Evolutionary conservation across 768 basidiomycete species (phyloP).

Genomic region (Paxillus ammoniavirescens): DNA sequence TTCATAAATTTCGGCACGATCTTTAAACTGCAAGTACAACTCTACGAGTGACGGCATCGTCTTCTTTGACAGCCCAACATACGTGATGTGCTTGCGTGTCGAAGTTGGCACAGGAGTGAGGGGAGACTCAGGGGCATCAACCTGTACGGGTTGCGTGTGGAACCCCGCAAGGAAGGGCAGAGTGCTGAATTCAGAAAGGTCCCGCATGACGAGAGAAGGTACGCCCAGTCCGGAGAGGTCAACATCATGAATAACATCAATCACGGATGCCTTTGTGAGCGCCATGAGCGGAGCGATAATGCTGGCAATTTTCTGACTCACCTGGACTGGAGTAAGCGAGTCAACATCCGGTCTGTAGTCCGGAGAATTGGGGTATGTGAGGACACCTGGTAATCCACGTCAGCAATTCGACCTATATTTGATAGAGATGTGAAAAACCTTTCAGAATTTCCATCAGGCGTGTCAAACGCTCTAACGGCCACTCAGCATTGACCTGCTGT

Average conservation of each 20-base stretch:
- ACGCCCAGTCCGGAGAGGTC: slow-evolving; percentile 61
- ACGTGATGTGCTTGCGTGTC: slow-evolving; percentile 71
- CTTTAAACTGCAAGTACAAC: slow-evolving; percentile 69
- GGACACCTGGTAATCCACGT: slow-evolving; percentile 45
- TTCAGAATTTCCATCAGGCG: slow-evolving; percentile 79
- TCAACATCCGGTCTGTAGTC: slow-evolving; percentile 92
- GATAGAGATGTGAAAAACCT: slow-evolving; percentile 37
- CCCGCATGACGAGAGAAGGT: slow-evolving; percentile 73
- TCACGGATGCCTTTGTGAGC: slow-evolving; percentile 56
- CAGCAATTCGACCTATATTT: background rate
- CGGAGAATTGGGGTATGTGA: slow-evolving; percentile 79
- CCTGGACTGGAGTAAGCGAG: slow-evolving; percentile 75
- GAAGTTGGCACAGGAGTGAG: slow-evolving; percentile 6
- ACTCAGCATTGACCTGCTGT: slow-evolving; percentile 49
- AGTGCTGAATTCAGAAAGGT: slow-evolving; percentile 82
- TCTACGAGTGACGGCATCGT: slow-evolving; percentile 82
- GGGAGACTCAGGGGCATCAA: slow-evolving; percentile 11
- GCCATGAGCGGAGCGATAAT: slow-evolving; percentile 5
- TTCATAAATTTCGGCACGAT: slow-evolving; percentile 58
- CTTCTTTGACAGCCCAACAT: slow-evolving; percentile 87
- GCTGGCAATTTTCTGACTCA: slow-evolving; percentile 25
- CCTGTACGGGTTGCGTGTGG: slow-evolving; percentile 40
- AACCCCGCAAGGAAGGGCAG: slow-evolving; percentile 87
- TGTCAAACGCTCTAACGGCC: slow-evolving; percentile 61
- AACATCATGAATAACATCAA: slow-evolving; percentile 67